Evolutionary conservation across 1,139 yeast genomes (phyloP), one percentile per base, ranked within the genome.

Genomic region (Saccharomyces hybrid): DNA sequence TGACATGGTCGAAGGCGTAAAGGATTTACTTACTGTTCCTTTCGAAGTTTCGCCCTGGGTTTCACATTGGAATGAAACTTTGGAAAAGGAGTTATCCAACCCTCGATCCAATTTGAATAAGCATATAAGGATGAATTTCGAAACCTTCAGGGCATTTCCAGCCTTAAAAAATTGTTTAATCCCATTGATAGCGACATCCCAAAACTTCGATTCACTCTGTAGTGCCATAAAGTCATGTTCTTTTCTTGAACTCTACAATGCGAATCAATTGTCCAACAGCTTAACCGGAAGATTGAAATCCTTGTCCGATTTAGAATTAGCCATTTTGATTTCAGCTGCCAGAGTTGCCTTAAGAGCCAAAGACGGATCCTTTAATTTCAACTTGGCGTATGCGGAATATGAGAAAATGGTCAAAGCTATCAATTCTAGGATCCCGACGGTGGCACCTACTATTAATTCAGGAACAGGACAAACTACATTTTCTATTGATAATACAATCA

Each of bases 361-460:
- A 38, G 71, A 82, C 14, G 81, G 76, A 27, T 49, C 60, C 9
- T 74, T 84, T 25, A 91, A 89, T 67, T 85, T 90, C 70, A 87
- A 85, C 60, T 74, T 89, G 58, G 87, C 85, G 0, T 86, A 84
- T 66, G 83, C 83, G 46, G 98, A 93, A 68, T 93, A 89, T 67
- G 67, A 69, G 14, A 73, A 71, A 1, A 76, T 83, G 76, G 75
- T 83, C 49, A 78, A 79, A 55, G 63, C 68, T 0, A 70, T 77
- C 56, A 79, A 82, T 57, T 76, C 76, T 27, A 71, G 78, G 26
- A 72, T 74, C 13, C 72, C 77, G 9, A 67, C 76, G 1, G 61
- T 72, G 11, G 67, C 71, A 7, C 67, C 75, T 9, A 73, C 74
- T 20, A 68, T 67, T 38, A 65, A 65, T 47, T 61, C 71, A 29